phyloP scores from a whole-genome alignment of 2,329 filamentous ascomycete genomes.

The Pleomassaria siparia region DNA sequence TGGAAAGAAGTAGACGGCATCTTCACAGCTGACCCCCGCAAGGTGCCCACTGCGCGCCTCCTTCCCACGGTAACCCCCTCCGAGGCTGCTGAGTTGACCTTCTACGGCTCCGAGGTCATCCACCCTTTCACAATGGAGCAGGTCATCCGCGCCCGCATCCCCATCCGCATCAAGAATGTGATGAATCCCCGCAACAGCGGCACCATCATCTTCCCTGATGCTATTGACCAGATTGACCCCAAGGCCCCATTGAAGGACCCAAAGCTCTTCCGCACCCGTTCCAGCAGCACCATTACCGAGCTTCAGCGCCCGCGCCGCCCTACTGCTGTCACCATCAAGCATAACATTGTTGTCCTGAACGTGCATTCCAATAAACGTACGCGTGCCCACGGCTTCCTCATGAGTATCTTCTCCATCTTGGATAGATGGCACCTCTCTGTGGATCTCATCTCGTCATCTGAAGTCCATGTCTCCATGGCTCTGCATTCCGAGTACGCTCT shows the following conservation, averaged over 20 bases:
- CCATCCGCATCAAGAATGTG: constrained; percentile 89
- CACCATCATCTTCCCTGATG: constrained; percentile 81
- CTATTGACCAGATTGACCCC: constrained; percentile 55
- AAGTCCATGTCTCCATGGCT: constrained; percentile 97
- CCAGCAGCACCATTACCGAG: constrained; percentile 46
- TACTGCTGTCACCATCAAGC: constrained; percentile 88
- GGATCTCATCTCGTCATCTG: constrained; percentile 92
- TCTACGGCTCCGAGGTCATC: constrained; percentile 80
- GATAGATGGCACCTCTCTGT: constrained; percentile 86
- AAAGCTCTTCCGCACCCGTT: constrained; percentile 53
- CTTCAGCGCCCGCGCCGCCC: constrained; percentile 53
- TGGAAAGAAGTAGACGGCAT: constrained; percentile 99
- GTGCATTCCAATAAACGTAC: constrained; percentile 97
- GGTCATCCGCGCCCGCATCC: constrained; percentile 73
- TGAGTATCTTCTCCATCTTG: constrained; percentile 87
- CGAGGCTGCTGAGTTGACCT: constrained; percentile 91
- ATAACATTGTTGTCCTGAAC: constrained; percentile 94
- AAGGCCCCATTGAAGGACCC: constrained; percentile 60
- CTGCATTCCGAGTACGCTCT: constrained; percentile 75
- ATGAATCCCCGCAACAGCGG: constrained; percentile 80
- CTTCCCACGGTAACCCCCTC: constrained; percentile 86
- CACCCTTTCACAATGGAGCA: constrained; percentile 99
- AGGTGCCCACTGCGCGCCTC: constrained; percentile 90
- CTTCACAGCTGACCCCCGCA: constrained; percentile 81
- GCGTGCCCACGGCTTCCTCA: constrained; percentile 93